Percentiles rank a stretch among this genome's conserved stretches.
phyloP scores from a whole-genome alignment of 176 grass and related monocot genomes.

The Aegilops speltoides region DNA sequence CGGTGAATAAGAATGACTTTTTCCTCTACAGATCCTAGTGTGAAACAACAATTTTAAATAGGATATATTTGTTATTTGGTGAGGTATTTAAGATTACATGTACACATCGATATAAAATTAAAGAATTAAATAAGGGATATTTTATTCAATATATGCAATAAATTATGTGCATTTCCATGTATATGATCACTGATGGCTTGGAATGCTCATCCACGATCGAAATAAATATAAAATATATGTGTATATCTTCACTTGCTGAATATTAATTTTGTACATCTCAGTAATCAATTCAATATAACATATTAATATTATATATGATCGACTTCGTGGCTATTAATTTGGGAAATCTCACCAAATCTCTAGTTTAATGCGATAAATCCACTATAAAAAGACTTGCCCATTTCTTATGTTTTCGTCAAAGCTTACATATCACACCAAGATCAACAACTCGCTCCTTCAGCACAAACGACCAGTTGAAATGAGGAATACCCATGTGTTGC shows the following conservation, averaged over 20 bases:
- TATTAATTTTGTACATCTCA: neutral
- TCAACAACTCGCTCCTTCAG: neutral
- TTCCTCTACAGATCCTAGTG: too few species aligned
- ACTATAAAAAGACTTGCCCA: neutral
- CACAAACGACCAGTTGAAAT: neutral
- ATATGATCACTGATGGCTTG: neutral
- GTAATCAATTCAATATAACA: neutral
- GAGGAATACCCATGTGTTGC: neutral
- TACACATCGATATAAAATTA: neutral
- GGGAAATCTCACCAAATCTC: neutral
- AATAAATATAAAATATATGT: neutral
- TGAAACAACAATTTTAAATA: too few species aligned
- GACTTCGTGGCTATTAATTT: neutral
- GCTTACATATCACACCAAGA: neutral
- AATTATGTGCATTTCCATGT: neutral
- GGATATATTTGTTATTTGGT: too few species aligned
- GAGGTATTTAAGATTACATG: too few species aligned
- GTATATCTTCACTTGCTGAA: too few species aligned
- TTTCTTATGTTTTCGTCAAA: neutral
- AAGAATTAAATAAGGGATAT: too few species aligned
- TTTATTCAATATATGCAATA: too few species aligned
- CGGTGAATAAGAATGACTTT: too few species aligned
- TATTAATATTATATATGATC: too few species aligned
- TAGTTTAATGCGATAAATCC: neutral
- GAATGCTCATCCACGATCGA: neutral